These are phyloP conservation scores for Vigna hirtella DNA, from an alignment of 306 rosid species.

Conservation along the genomic window DNA sequence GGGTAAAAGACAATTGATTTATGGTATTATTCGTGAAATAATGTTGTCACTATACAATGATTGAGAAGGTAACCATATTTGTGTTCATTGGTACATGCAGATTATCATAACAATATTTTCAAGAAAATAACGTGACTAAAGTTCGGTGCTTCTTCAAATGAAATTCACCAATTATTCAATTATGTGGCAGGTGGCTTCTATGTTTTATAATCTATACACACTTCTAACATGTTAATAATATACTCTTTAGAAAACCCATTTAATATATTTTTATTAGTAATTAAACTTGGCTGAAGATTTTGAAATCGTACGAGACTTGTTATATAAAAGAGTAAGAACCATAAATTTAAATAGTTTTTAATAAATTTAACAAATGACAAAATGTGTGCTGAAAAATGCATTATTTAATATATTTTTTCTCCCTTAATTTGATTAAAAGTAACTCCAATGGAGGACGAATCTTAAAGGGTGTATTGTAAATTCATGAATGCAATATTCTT, in stretches of 20 bases:
- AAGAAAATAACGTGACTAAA: neutral
- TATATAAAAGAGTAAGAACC: neutral
- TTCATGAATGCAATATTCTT: slow-evolving; percentile 1
- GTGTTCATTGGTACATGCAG: neutral
- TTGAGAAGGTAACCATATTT: neutral
- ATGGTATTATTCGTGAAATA: neutral
- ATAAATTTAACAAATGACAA: neutral
- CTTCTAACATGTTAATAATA: neutral
- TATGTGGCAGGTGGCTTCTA: neutral
- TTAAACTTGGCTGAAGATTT: neutral
- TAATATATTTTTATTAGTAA: neutral
- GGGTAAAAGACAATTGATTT: neutral
- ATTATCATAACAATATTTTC: neutral
- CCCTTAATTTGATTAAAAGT: neutral
- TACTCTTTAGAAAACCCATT: neutral
- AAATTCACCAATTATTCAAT: neutral
- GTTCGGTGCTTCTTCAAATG: neutral
- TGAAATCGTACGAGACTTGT: neutral
- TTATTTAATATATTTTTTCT: neutral
- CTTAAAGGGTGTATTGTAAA: neutral
- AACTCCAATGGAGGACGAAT: neutral
- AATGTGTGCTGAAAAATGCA: neutral
- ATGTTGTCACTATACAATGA: neutral
- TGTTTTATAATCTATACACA: neutral
- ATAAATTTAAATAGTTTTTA: neutral